phyloP scores from a whole-genome alignment of 2,329 filamentous ascomycete species.

The Venturia nashicola region DNA sequence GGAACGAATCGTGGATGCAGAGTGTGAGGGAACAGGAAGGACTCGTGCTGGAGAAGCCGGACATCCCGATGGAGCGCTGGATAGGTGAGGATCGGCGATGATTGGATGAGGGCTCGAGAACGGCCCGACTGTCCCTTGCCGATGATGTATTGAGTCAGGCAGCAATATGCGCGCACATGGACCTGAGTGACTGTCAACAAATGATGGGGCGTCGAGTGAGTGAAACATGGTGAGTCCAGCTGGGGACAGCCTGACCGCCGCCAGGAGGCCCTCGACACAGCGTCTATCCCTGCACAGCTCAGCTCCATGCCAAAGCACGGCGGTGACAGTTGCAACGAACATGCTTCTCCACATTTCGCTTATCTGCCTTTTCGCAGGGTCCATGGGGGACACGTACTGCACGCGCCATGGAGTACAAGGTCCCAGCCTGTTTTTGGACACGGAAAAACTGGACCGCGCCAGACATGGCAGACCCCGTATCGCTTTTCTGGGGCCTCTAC shows the following conservation, averaged over 20 bases:
- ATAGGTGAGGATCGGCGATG: not conserved
- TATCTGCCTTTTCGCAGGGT: not conserved
- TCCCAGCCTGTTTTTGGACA: not conserved
- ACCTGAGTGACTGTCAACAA: not conserved
- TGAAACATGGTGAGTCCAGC: no score
- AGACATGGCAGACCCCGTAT: not conserved
- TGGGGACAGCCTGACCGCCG: not conserved
- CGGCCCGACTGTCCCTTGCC: not conserved
- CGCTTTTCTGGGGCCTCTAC: not conserved
- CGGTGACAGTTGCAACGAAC: not conserved
- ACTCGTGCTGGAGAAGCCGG: not conserved
- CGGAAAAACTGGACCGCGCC: not conserved
- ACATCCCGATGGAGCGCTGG: not conserved
- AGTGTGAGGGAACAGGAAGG: not conserved
- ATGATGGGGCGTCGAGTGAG: not conserved
- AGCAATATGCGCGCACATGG: not conserved
- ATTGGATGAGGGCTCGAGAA: not conserved
- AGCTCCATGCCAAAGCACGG: not conserved
- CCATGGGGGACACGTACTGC: not conserved
- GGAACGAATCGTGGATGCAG: not conserved
- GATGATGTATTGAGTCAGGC: not conserved
- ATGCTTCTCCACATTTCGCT: conserved; percentile 2
- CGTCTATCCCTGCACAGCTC: not conserved
- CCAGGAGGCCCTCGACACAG: not conserved
- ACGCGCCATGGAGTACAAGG: not conserved